Percentiles rank a stretch among this genome's conserved stretches.
phyloP scores from a whole-genome alignment of 2,329 filamentous ascomycete genomes.

The Camptophora hylomeconis region DNA sequence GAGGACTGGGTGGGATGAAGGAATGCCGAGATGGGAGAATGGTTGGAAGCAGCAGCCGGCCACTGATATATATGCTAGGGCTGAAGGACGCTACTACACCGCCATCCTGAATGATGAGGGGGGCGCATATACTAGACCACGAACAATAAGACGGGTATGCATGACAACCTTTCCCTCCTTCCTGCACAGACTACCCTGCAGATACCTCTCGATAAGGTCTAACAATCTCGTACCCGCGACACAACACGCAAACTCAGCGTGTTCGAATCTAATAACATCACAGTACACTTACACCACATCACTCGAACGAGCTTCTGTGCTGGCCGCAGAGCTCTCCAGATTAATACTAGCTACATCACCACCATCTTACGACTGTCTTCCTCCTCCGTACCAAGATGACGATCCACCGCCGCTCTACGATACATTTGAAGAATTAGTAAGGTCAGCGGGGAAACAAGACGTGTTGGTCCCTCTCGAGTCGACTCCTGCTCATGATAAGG shows the following conservation, averaged over 20 bases:
- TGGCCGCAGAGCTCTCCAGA: conserved; percentile 16
- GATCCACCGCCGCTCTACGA: conserved; percentile 30
- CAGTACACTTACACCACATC: background rate
- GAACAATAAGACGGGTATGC: conserved; percentile 17
- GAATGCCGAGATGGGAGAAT: conserved; percentile 20
- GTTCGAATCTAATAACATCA: too few species aligned
- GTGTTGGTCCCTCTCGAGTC: too few species aligned
- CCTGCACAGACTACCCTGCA: conserved; percentile 2
- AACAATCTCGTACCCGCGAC: too few species aligned
- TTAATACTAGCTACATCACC: conserved; percentile 8
- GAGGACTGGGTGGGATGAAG: conserved; percentile 34
- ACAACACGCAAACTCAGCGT: too few species aligned
- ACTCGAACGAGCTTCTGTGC: conserved; percentile 12
- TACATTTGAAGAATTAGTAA: too few species aligned
- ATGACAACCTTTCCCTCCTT: conserved; percentile 10
- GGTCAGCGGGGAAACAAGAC: too few species aligned
- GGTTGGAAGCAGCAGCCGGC: too few species aligned
- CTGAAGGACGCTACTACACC: too few species aligned
- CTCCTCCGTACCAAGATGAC: conserved; percentile 32
- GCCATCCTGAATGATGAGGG: conserved; percentile 13
- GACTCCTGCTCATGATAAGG: too few species aligned
- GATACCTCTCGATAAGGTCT: too few species aligned
- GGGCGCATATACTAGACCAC: conserved; percentile 10
- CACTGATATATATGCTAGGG: too few species aligned
- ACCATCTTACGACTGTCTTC: conserved; percentile 18